Conservation (phyloP, 441 rosid species). For the Hypseocharis bilobata region DNA sequence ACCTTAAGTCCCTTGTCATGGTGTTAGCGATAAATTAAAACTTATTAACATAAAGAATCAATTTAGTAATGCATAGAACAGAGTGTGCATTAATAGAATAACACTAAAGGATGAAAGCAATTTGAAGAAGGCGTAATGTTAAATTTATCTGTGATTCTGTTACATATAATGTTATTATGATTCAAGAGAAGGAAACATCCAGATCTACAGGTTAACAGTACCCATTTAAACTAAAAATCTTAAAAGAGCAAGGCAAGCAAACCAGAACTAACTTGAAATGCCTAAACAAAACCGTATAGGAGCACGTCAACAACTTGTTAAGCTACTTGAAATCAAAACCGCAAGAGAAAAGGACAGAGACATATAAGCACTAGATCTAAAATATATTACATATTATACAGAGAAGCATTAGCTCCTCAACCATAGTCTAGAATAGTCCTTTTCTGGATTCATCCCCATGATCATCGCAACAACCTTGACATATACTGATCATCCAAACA, state of each 20-base stretch:
- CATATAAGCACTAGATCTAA: neutral
- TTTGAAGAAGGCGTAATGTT: neutral
- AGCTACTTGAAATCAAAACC: neutral
- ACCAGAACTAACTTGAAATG: neutral
- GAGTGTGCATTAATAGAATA: neutral
- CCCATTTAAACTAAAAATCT: neutral
- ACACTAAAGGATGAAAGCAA: neutral
- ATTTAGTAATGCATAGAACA: neutral
- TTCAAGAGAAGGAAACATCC: neutral
- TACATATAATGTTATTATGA: neutral
- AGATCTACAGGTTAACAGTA: neutral
- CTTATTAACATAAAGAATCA: no score
- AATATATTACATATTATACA: neutral
- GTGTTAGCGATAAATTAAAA: no score
- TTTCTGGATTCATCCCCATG: no score
- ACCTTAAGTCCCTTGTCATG: no score
- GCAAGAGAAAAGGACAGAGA: neutral
- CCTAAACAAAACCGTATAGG: neutral
- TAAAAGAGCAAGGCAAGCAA: neutral
- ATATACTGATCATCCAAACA: no score
- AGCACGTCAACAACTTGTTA: neutral
- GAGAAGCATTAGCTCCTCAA: no score
- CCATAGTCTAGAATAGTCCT: neutral
- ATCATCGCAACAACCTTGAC: no score
- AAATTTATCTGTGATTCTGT: neutral